A percentile compares a stretch with the other conserved stretches of the same genome.
These are phyloP conservation scores for Aspergillus sp. DNA, from an alignment of 2,329 filamentous ascomycete species.

Conservation along the genomic window DNA sequence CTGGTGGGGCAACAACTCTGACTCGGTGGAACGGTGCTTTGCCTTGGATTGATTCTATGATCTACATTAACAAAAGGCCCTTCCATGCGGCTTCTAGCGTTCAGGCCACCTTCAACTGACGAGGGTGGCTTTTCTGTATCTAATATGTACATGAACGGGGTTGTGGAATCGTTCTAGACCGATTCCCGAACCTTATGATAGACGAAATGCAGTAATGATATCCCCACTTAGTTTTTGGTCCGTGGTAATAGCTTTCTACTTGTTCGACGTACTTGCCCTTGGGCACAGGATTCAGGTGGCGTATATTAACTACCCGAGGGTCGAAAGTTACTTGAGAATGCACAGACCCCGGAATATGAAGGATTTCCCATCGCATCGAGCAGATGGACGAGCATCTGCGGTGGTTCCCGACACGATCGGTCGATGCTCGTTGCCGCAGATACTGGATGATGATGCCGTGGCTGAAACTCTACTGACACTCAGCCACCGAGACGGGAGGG, in stretches of 20 bases:
- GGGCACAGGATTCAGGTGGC: background rate
- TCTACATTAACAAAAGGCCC: background rate
- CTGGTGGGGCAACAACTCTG: constrained; percentile 64
- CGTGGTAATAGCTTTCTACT: background rate
- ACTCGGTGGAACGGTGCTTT: constrained; percentile 61
- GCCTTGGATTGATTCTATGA: constrained; percentile 38
- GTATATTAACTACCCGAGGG: background rate
- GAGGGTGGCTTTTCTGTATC: background rate
- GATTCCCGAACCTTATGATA: background rate
- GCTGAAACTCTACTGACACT: background rate
- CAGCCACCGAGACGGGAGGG: background rate
- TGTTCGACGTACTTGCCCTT: background rate
- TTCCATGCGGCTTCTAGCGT: background rate
- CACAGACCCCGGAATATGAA: background rate
- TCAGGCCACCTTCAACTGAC: background rate
- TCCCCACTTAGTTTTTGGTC: background rate
- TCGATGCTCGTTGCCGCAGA: background rate
- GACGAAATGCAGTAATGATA: constrained; percentile 2
- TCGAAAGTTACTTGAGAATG: background rate
- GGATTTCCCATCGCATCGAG: background rate
- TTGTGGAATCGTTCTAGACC: background rate
- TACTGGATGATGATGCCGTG: background rate
- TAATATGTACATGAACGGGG: background rate
- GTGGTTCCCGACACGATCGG: background rate
- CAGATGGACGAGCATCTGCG: background rate